phyloP scores from a whole-genome alignment of 139 green algal species.

The Auxenochlorella protothecoides region DNA sequence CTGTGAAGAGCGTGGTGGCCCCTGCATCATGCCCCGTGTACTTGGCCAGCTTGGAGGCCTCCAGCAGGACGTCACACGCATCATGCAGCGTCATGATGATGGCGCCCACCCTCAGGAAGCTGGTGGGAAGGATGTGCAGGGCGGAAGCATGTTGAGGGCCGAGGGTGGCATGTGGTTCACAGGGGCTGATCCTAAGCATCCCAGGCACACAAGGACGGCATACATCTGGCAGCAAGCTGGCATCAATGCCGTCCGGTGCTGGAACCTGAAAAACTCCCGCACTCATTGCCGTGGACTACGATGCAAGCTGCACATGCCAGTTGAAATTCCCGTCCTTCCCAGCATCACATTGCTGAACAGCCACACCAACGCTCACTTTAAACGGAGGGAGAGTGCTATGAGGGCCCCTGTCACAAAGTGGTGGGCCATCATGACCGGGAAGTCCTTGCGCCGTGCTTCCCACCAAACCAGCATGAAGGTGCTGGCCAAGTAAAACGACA shows the following conservation, averaged over 20 bases:
- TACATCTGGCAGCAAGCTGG: no score
- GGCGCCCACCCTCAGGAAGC: conserved; percentile 53
- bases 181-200: no score
- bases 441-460: conserved; percentile 57
- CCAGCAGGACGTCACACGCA: conserved; percentile 65
- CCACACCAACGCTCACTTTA: no score
- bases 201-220: no score
- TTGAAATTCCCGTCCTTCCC: no score
- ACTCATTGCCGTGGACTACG: no score
- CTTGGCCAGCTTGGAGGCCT: conserved; percentile 59
- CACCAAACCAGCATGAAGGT: conserved; percentile 50
- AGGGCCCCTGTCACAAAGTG: conserved; percentile 34
- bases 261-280: no score
- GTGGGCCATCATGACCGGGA: conserved; percentile 55
- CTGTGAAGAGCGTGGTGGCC: background rate
- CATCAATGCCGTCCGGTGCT: no score
- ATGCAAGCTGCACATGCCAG: no score
- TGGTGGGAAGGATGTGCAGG: conserved; percentile 12
- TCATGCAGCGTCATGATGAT: conserved; percentile 78
- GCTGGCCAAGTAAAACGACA: conserved; percentile 43
- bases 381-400: no score
- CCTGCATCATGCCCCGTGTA: conserved; percentile 37
- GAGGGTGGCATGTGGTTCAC: no score
- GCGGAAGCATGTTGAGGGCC: background rate
- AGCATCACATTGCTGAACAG: no score